Evolutionary conservation across 441 rosid species (phyloP).

Genomic region (Croton setiger): DNA sequence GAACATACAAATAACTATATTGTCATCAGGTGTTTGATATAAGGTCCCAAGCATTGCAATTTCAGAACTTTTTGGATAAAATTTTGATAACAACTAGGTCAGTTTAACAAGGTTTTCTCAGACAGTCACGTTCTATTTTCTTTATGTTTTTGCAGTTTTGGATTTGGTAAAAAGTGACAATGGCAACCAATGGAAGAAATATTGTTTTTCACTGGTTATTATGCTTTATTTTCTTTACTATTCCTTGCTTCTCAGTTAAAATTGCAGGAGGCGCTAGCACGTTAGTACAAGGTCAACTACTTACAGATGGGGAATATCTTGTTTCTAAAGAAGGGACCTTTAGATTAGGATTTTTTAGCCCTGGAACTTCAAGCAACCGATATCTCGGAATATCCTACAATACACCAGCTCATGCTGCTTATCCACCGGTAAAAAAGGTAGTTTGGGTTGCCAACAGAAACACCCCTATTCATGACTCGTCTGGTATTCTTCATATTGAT

Average conservation of each 20-base stretch:
- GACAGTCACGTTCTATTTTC: too few species aligned
- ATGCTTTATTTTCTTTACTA: not conserved
- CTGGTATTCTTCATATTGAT: slow-evolving; percentile 25
- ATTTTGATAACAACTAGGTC: too few species aligned
- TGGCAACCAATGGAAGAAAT: not conserved
- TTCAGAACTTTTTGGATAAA: too few species aligned
- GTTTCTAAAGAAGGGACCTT: slow-evolving; percentile 6
- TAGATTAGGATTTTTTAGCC: slow-evolving; percentile 15
- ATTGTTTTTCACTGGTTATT: not conserved
- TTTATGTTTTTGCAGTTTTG: too few species aligned
- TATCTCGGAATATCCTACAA: slow-evolving; percentile 21
- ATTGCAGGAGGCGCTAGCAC: not conserved
- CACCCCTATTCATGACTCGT: slow-evolving; percentile 16
- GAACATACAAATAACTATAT: too few species aligned
- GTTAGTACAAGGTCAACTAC: slow-evolving; percentile 27
- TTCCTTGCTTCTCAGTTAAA: not conserved
- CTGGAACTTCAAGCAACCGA: slow-evolving; percentile 4
- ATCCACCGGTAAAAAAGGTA: slow-evolving; percentile 16
- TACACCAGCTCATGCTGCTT: not conserved
- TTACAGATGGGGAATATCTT: slow-evolving; percentile 37
- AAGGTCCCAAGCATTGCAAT: too few species aligned
- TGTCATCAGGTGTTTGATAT: too few species aligned
- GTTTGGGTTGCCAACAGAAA: slow-evolving; percentile 29
- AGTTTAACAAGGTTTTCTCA: too few species aligned
- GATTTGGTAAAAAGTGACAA: too few species aligned